A percentile compares a stretch with the other conserved stretches of the same genome.
These are phyloP conservation scores for Dianthus caryophyllus DNA, from an alignment of 148 eudicot species.

Conservation along the genomic window DNA sequence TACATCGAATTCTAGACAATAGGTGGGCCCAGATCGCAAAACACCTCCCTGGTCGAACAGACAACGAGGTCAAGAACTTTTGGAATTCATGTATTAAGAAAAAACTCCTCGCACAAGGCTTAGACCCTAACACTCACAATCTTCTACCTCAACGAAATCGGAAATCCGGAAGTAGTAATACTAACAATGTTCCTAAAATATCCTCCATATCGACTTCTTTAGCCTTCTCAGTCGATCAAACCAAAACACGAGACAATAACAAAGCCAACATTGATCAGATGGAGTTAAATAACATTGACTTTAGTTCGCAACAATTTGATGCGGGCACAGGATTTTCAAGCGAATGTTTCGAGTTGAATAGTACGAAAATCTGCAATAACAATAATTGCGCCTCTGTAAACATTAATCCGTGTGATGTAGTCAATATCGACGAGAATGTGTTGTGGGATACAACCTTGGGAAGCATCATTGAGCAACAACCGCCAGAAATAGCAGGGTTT, in stretches of 20 bases:
- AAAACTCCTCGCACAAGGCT: slow-evolving; percentile 41
- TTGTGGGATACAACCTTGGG: slow-evolving; percentile 19
- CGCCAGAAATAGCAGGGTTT: too few species aligned
- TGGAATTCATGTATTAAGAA: slow-evolving; percentile 50
- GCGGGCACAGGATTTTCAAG: background rate
- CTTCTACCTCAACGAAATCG: slow-evolving; percentile 30
- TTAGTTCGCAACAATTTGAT: background rate
- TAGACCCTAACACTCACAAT: slow-evolving; percentile 37
- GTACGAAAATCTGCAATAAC: background rate
- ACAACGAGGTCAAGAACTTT: slow-evolving; percentile 43
- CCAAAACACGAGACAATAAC: background rate
- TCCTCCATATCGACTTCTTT: slow-evolving; percentile 16
- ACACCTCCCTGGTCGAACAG: slow-evolving; percentile 44
- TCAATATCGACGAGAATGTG: slow-evolving; percentile 15
- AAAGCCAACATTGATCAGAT: background rate
- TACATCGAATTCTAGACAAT: slow-evolving; percentile 40
- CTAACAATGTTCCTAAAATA: slow-evolving; percentile 7
- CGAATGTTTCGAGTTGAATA: slow-evolving; percentile 2
- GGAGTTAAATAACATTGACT: slow-evolving; percentile 5
- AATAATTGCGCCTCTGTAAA: background rate
- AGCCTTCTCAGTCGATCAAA: slow-evolving; percentile 23
- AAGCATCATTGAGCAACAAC: background rate
- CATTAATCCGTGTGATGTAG: background rate
- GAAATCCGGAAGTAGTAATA: slow-evolving; percentile 13
- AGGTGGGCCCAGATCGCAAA: slow-evolving; percentile 46